Conservation (phyloP, 176 grass and related monocot species). For the Paspalum notatum region DNA sequence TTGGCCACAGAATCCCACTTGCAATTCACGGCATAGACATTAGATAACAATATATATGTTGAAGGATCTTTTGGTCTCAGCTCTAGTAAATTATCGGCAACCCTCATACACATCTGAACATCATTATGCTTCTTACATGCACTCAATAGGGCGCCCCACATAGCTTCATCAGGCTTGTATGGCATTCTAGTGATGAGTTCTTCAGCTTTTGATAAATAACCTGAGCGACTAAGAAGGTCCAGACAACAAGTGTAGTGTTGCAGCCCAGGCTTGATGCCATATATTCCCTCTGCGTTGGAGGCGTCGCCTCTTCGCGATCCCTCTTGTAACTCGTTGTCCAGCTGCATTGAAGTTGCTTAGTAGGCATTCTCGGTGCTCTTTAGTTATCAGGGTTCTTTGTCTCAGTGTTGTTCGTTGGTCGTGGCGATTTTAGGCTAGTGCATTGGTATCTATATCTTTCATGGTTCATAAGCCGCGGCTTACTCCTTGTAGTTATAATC, state of each 20-base stretch:
- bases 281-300: constrained; percentile 66
- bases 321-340: too few species aligned
- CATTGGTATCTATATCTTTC: too few species aligned
- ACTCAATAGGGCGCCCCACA: constrained; percentile 72
- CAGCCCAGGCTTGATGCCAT: constrained; percentile 71
- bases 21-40: constrained; percentile 70
- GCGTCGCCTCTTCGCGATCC: too few species aligned
- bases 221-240: constrained; percentile 86
- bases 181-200: constrained; percentile 72
- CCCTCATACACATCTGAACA: constrained; percentile 60
- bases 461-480: too few species aligned
- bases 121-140: constrained; percentile 81
- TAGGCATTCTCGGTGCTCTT: too few species aligned
- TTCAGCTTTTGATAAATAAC: constrained; percentile 77
- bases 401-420: too few species aligned
- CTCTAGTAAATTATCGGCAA: constrained; percentile 68
- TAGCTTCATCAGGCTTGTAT: constrained; percentile 72
- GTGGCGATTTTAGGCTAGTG: too few species aligned
- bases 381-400: too few species aligned
- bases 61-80: constrained; percentile 76
- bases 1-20: constrained; percentile 72
- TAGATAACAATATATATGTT: constrained; percentile 86
- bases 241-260: constrained; percentile 90
- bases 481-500: too few species aligned
- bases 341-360: too few species aligned